A percentile compares a stretch with the other conserved stretches of the same genome.
These are phyloP conservation scores for Farysia itapuensis DNA, from an alignment of 1,284 basidiomycete genomes.

Conservation along the genomic window DNA sequence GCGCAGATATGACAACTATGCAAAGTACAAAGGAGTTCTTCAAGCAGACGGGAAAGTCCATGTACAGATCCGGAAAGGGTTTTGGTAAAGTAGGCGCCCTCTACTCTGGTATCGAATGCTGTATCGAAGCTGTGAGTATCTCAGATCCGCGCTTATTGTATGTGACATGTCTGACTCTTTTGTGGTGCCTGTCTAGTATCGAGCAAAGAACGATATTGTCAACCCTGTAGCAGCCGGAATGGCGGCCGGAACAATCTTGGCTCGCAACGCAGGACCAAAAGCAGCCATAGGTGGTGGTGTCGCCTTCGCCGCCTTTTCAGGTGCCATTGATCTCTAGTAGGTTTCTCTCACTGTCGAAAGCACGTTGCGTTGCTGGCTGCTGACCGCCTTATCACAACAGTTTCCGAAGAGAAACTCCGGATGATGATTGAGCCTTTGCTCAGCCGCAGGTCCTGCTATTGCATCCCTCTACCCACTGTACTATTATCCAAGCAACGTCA, in stretches of 20 bases:
- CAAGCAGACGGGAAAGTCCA: slow-evolving; percentile 89
- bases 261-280: slow-evolving; percentile 51
- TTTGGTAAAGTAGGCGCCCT: slow-evolving; percentile 93
- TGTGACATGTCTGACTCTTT: too few species aligned
- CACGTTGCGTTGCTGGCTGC: too few species aligned
- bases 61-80: slow-evolving; percentile 86
- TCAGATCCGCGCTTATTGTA: too few species aligned
- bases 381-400: too few species aligned
- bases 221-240: slow-evolving; percentile 55
- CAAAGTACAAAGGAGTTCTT: slow-evolving; percentile 85
- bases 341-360: too few species aligned
- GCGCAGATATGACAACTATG: slow-evolving; percentile 36
- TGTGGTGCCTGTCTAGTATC: too few species aligned
- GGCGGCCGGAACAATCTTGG: slow-evolving; percentile 52
- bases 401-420: slow-evolving; percentile 43
- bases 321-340: slow-evolving; percentile 56
- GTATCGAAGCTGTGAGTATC: slow-evolving; percentile 82
- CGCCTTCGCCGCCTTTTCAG: slow-evolving; percentile 57
- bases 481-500: too few species aligned
- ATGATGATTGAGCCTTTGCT: too few species aligned
- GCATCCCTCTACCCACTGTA: too few species aligned
- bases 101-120: slow-evolving; percentile 91
- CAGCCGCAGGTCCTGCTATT: too few species aligned
- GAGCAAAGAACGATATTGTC: slow-evolving; percentile 56
- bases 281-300: slow-evolving; percentile 53